Evolutionary conservation across 2,329 filamentous ascomycete genomes (phyloP), one percentile per base, ranked within the genome.

Genomic region (Akanthomyces dipterigenus): DNA sequence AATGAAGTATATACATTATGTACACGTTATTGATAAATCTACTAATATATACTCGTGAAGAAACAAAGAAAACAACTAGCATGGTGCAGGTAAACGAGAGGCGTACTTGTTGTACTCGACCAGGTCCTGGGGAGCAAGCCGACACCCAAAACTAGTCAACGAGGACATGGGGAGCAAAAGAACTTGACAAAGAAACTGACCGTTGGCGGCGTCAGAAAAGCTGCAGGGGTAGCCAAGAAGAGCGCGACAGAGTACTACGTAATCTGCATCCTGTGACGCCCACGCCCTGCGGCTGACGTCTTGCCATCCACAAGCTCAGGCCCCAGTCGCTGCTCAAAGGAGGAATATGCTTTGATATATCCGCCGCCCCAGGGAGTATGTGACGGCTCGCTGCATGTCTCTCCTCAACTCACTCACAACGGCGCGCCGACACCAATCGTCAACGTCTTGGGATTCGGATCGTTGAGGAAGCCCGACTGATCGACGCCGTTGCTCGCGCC

Each of bases 391-490:
- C 36, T 38, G 1, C 36, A n/a, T n/a, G n/a, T n/a, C n/a, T n/a
- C n/a, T n/a, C n/a, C n/a, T n/a, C n/a, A n/a, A n/a, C 38, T 31
- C 55, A 60, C 12, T 34, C 65, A 40, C n/a, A 71, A 55, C 16
- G 68, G 68, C 50, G 63, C 82, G 14, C 85, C 85, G 38, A 88
- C 75, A 2, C 78, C 78, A 55, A 88, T 78, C 1, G 80, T 84
- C 66, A 87, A 75, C 62, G 83, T 67, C 69, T 75, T 71, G 1
- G 86, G 86, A 57, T 77, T 78, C 2, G 76, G 72, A 68, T 86
- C 85, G 63, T 78, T 82, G 22, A 89, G 78, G 62, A 81, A 83
- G 1, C 87, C 87, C 22, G 83, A 84, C 73, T 87, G 85, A 69
- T 89, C 85, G 4, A 71, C 68, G 2, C 80, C 82, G 46, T 75